phyloP scores from a whole-genome alignment of 495 filamentous ascomycete genomes.

The Schizothecium vesticola region DNA sequence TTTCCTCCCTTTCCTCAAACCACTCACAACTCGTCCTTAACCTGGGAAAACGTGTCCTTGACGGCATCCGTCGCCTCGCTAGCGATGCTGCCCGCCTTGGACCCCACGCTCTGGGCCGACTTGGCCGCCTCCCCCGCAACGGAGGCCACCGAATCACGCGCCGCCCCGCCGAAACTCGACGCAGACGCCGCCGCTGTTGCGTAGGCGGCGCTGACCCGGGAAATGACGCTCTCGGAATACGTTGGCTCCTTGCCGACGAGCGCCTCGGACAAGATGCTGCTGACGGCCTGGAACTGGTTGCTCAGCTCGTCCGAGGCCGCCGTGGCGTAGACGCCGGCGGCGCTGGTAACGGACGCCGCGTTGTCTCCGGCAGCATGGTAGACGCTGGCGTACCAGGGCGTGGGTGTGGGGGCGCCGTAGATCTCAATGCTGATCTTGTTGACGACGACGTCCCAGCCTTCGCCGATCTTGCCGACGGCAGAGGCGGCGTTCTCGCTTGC shows the following conservation, averaged over 20 bases:
- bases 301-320: slow-evolving; percentile 48
- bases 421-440: slow-evolving; percentile 63
- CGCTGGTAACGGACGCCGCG: slow-evolving; percentile 41
- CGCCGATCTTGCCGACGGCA: slow-evolving; percentile 39
- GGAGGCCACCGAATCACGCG: slow-evolving; percentile 25
- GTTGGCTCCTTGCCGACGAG: slow-evolving; percentile 71
- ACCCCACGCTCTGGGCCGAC: slow-evolving; percentile 26
- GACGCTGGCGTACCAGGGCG: slow-evolving; percentile 47
- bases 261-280: slow-evolving; percentile 69
- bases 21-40: slow-evolving; percentile 55
- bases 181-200: slow-evolving; percentile 28
- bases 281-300: slow-evolving; percentile 63
- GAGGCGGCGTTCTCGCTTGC: slow-evolving; percentile 20
- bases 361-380: slow-evolving; percentile 27
- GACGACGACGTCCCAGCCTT: slow-evolving; percentile 62
- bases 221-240: slow-evolving; percentile 77
- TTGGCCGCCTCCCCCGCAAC: slow-evolving; percentile 20
- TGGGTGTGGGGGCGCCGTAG: slow-evolving; percentile 66
- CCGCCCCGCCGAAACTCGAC: slow-evolving; percentile 33
- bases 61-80: slow-evolving; percentile 43
- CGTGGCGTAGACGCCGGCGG: slow-evolving; percentile 51
- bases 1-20: not conserved
- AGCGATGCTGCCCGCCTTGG: slow-evolving; percentile 32
- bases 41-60: slow-evolving; percentile 39
- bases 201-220: slow-evolving; percentile 60